Evolutionary conservation across 2,329 filamentous ascomycete genomes (phyloP).

Genomic region (Xylaria sp.): DNA sequence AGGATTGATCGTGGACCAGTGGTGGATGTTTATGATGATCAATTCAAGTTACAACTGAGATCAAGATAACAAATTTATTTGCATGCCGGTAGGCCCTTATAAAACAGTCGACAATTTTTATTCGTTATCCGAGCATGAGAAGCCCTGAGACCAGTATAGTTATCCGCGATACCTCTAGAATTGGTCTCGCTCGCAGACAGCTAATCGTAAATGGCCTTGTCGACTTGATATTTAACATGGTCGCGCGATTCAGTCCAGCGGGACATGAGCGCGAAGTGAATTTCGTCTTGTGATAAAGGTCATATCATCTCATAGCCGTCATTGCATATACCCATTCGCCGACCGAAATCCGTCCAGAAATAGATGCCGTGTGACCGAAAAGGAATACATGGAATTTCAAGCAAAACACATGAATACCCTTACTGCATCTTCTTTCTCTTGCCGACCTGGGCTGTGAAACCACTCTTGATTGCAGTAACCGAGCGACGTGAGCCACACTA

Average conservation of each 20-base stretch:
- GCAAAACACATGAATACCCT: conserved; percentile 5
- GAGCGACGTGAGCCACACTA: conserved; percentile 80
- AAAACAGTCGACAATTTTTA: neutral
- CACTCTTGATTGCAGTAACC: conserved; percentile 98
- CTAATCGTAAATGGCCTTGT: conserved; percentile 1
- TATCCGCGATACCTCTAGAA: neutral
- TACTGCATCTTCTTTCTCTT: conserved; percentile 93
- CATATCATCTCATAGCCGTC: conserved; percentile 29
- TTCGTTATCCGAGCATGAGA: neutral
- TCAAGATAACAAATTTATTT: too few relatives aligned
- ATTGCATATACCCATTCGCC: conserved; percentile 29
- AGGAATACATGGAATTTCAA: conserved; percentile 18
- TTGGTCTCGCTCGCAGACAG: neutral
- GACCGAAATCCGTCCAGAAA: conserved; percentile 29
- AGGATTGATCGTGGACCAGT: too few relatives aligned
- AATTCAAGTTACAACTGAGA: too few relatives aligned
- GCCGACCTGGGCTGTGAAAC: conserved; percentile 99
- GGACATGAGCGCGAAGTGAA: neutral
- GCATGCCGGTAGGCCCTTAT: neutral
- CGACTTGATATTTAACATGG: neutral
- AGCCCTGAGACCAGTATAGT: neutral
- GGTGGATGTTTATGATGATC: too few relatives aligned
- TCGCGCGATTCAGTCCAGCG: neutral
- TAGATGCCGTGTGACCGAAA: conserved; percentile 29
- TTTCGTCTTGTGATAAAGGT: conserved; percentile 19